Conservation (phyloP, 2,329 filamentous ascomycete species). For the Ophiostoma ulmi region DNA sequence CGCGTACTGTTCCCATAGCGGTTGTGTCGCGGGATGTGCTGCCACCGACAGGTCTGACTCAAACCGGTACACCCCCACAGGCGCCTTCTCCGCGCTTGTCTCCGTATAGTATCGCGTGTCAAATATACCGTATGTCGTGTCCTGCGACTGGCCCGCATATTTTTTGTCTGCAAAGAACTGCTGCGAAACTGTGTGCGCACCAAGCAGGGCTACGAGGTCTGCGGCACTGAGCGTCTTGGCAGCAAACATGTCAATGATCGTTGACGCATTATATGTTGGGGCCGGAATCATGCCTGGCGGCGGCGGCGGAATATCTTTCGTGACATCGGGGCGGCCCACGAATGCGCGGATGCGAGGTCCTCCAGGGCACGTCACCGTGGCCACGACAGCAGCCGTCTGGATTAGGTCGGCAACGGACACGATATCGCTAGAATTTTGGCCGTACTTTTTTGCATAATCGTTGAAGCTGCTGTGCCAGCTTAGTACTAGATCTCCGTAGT, state of each 20-base stretch:
- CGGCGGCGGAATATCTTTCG: conserved; percentile 33
- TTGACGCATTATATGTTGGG: conserved; percentile 38
- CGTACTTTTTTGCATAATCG: conserved; percentile 26
- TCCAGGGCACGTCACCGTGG: conserved; percentile 47
- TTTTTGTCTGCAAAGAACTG: conserved; percentile 43
- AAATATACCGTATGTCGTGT: conserved; percentile 47
- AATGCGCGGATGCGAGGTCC: conserved; percentile 48
- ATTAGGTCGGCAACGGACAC: conserved; percentile 52
- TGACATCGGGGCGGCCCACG: conserved; percentile 45
- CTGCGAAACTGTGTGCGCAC: conserved; percentile 47
- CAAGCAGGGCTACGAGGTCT: conserved; percentile 50
- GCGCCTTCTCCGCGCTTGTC: conserved; percentile 33
- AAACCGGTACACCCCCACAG: conserved; percentile 37
- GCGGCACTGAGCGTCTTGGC: conserved; percentile 46
- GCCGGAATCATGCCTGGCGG: conserved; percentile 44
- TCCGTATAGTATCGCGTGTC: conserved; percentile 46
- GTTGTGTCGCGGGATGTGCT: conserved; percentile 35
- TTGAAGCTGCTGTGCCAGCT: conserved; percentile 38
- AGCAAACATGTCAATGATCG: conserved; percentile 43
- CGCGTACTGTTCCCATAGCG: conserved; percentile 39
- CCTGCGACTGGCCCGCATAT: conserved; percentile 39
- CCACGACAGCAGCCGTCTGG: conserved; percentile 46
- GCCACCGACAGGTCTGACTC: conserved; percentile 40
- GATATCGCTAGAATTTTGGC: neutral
- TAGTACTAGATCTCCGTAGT: conserved; percentile 37